Evolutionary conservation across 148 eudicot genomes (phyloP).

Genomic region (Vaccinium corymbosum): DNA sequence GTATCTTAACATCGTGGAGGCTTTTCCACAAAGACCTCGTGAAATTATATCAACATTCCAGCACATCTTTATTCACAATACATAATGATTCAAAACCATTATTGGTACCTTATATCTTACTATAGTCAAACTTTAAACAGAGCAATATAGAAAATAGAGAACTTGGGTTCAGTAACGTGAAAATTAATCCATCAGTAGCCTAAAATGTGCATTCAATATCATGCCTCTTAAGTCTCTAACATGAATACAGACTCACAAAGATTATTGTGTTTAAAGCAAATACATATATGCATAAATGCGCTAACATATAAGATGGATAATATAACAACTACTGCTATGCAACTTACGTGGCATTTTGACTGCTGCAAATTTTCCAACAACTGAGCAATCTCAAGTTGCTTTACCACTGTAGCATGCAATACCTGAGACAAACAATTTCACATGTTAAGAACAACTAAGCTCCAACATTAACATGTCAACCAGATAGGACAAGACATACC

Average conservation of each 20-base stretch:
- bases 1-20: neutral
- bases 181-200: neutral
- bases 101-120: too few relatives aligned
- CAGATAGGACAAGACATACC: slow-evolving; percentile 34
- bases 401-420: slow-evolving; percentile 53
- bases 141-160: too few relatives aligned
- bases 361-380: slow-evolving; percentile 46
- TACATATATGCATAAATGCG: too few relatives aligned
- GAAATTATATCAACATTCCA: neutral
- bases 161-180: neutral
- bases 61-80: neutral
- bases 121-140: too few relatives aligned
- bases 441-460: neutral
- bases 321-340: neutral
- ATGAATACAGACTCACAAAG: neutral
- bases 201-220: neutral
- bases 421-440: slow-evolving; percentile 33
- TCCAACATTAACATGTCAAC: neutral
- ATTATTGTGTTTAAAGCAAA: too few relatives aligned
- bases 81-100: too few relatives aligned
- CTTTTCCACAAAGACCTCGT: neutral
- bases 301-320: neutral
- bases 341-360: slow-evolving; percentile 59
- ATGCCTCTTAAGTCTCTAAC: neutral
- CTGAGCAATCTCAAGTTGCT: slow-evolving; percentile 59